A percentile compares a stretch with the other conserved stretches of the same genome.
Evolutionary conservation across 352 stramenopile species (phyloP).

Genomic region (Hyaloperonospora arabidopsidis): DNA sequence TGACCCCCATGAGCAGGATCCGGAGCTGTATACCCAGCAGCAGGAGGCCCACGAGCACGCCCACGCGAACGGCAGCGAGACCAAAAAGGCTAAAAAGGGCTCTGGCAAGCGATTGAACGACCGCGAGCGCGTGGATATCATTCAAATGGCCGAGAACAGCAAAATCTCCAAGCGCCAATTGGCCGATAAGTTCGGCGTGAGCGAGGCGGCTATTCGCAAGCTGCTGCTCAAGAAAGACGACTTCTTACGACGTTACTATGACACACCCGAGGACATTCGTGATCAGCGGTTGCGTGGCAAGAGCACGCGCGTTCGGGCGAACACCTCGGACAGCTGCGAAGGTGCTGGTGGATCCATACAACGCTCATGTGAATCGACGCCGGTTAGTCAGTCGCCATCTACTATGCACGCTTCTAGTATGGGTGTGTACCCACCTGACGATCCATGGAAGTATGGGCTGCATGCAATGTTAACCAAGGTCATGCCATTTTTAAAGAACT

Average conservation of each 20-base stretch:
- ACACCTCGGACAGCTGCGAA: conserved; percentile 7
- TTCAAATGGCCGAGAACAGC: conserved; percentile 70
- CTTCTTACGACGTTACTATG: conserved; percentile 71
- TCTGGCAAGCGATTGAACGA: conserved; percentile 71
- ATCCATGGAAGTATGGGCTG: conserved; percentile 64
- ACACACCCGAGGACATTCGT: conserved; percentile 66
- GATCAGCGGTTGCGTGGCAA: conserved; percentile 64
- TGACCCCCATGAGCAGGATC: conserved; percentile 9
- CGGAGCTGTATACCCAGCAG: not conserved
- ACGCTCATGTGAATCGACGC: conserved; percentile 3
- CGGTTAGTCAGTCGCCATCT: conserved; percentile 1
- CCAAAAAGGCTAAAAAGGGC: conserved; percentile 62
- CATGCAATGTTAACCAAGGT: conserved; percentile 41
- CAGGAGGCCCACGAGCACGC: too few species aligned
- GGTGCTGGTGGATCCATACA: conserved; percentile 1
- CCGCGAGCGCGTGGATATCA: conserved; percentile 77
- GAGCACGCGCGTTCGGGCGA: conserved; percentile 23
- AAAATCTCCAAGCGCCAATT: conserved; percentile 75
- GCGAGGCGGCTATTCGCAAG: conserved; percentile 72
- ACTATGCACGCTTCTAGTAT: conserved; percentile 15
- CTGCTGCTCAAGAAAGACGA: conserved; percentile 77
- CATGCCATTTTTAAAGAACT: conserved; percentile 56
- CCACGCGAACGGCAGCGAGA: conserved; percentile 2
- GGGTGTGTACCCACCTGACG: conserved; percentile 53
- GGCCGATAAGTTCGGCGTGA: conserved; percentile 70